Percentiles rank a stretch among this genome's conserved stretches.
Conservation (phyloP, 495 filamentous ascomycete genomes). For the Clavariopsis aquatica region DNA sequence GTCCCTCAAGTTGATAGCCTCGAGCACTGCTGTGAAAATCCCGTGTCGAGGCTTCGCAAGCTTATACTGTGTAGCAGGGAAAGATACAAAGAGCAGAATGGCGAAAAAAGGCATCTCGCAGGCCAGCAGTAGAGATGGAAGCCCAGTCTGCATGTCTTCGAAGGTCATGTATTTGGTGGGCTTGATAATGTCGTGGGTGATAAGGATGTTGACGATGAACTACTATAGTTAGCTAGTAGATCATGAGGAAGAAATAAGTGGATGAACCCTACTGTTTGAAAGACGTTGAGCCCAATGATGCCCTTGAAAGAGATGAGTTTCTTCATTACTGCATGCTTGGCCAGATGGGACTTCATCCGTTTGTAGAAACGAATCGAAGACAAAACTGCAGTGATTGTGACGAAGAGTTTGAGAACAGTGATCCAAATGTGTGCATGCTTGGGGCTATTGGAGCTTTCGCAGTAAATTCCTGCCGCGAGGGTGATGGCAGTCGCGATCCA, state of each 20-base stretch:
- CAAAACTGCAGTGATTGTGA: slow-evolving; percentile 32
- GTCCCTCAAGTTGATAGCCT: slow-evolving; percentile 30
- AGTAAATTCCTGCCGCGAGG: slow-evolving; percentile 25
- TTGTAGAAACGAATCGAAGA: slow-evolving; percentile 38
- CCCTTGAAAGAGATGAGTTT: slow-evolving; percentile 42
- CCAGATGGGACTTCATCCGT: slow-evolving; percentile 22
- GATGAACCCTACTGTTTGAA: slow-evolving; percentile 36
- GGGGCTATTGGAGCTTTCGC: slow-evolving; percentile 26
- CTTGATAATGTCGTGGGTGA: slow-evolving; percentile 18
- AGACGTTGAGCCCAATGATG: slow-evolving; percentile 38
- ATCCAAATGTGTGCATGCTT: slow-evolving; percentile 35
- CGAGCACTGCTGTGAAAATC: slow-evolving; percentile 4
- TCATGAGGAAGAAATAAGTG: not conserved
- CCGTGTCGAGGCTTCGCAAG: not conserved
- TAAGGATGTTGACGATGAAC: slow-evolving; percentile 37
- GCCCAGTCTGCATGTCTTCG: slow-evolving; percentile 20
- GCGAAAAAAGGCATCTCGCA: slow-evolving; percentile 34
- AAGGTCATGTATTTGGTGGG: slow-evolving; percentile 28
- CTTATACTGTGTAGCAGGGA: slow-evolving; percentile 19
- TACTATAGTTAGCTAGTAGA: too few species aligned
- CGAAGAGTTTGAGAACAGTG: slow-evolving; percentile 29
- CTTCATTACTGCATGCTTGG: slow-evolving; percentile 20
- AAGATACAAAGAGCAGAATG: slow-evolving; percentile 23
- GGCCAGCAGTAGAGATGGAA: slow-evolving; percentile 27
- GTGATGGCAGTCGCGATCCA: slow-evolving; percentile 23